These are phyloP conservation scores for Aegilops bicornis DNA, from an alignment of 176 grass and related monocot genomes.

Conservation along the genomic window DNA sequence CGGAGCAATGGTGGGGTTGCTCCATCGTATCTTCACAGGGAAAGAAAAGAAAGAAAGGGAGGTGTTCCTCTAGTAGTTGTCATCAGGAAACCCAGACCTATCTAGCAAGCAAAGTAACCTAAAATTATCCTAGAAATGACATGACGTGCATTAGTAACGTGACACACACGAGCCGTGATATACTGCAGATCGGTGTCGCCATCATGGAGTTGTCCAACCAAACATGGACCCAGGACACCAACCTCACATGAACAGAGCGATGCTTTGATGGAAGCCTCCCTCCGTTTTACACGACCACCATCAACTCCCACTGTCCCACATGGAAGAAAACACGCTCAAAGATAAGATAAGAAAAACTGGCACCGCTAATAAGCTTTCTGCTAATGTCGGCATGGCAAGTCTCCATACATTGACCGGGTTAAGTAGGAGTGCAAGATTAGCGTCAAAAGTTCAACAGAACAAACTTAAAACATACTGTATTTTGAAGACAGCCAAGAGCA, in stretches of 20 bases:
- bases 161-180: not conserved
- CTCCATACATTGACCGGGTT: not conserved
- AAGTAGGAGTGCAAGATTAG: not conserved
- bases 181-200: not conserved
- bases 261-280: not conserved
- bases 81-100: not conserved
- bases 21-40: too few relatives aligned
- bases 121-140: not conserved
- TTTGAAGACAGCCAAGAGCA: too few relatives aligned
- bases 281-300: too few relatives aligned
- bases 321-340: not conserved
- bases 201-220: not conserved
- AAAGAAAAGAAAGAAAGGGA: too few relatives aligned
- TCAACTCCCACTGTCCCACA: not conserved
- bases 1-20: not conserved
- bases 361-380: not conserved
- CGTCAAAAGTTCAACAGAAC: not conserved
- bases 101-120: not conserved
- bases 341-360: not conserved
- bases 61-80: not conserved
- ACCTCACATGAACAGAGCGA: not conserved
- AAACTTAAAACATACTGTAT: too few relatives aligned
- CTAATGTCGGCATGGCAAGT: not conserved
- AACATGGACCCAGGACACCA: not conserved
- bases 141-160: not conserved